Evolutionary conservation across 2,329 filamentous ascomycete species (phyloP), one percentile per base, ranked within the genome.

Genomic region (Fusarium nanum): DNA sequence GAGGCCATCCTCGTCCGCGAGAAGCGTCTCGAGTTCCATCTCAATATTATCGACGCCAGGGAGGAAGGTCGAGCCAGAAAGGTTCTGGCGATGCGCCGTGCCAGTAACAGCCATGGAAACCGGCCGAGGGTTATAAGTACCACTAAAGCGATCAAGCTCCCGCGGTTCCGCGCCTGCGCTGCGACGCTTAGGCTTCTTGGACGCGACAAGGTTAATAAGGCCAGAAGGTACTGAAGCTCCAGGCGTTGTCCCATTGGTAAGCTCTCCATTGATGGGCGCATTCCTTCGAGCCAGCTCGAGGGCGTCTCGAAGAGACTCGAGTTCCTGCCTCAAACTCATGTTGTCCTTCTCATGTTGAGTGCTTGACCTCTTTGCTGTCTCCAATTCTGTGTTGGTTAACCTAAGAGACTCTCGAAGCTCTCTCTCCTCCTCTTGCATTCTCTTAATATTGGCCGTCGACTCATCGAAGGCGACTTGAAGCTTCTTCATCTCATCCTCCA

Each of bases 401-500:
- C 92, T 91, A 60, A 99, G 87, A 42, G 92, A 93, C 72, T 98
- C 94, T 66, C 93, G 89, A 47, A 98, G 87, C 67, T 91, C 88
- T 78, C 91, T 93, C 82, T 98, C 95, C 81, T 98, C 95, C 76
- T 98, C 94, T 79, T 98, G 94, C 79, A 99, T 89, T 69, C 94
- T 89, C 82, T 97, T 97, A 81, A 97, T 93, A 79, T 94, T 98
- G 68, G 90, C 87, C 7, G 92, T 91, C 66, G 94, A 97, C 78
- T 99, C 96, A 60, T 97, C 93, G 81, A 97, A 97, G 77, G 89
- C 96, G 65, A 88, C 84, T 81, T 98, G 94, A 52, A 98, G 85
- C 81, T 93, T 94, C 83, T 91, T 91, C 92, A 98, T 97, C 77
- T 99, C 96, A 74, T 94, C 92, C 79, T 99, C 96, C 90, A 98